Base-by-base conservation (phyloP, 805 yeast genomes). In the Spathaspora boniae region DNA sequence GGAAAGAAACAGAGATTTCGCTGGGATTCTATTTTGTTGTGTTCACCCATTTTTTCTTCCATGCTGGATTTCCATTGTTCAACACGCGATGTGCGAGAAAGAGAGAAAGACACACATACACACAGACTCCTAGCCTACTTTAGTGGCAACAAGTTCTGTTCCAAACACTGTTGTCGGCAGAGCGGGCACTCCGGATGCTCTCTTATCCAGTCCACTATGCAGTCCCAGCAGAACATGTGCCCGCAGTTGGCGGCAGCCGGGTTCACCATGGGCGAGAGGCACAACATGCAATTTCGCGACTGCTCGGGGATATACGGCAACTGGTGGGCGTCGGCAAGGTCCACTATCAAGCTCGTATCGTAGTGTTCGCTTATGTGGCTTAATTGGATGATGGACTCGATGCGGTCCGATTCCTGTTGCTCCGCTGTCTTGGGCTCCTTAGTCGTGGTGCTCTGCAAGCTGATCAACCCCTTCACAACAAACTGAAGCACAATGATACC, bases 161-260 rank as follows among this genome's bases (percentile, higher is more conserved):
- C 82, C 19, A 69, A 61, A 33, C 86, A 72, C 16, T 65, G 70
- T 44, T 82, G 93, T 36, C 98, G 61, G 53, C 98, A 93, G 18
- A 93, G 64, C 0, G 98, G 98, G 54, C 98, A 91, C 51, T 88
- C 96, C 0, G 87, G 81, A 34, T 74, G 72, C 45, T 88, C 96
- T 43, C 86, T 69, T 40, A 88, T 77, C 98, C 98, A 91, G 47
- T 85, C 95, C 5, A 79, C 70, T 4, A 88, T 78, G 55, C 98
- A 91, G 5, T 67, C 69, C 97, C 98, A 91, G 60, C 98, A 91
- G 56, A 86, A 91, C 11, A 86, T 39, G 56, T 91, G 98, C 0
- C 98, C 98, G 60, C 98, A 91, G 4, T 80, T 75, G 0, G 95
- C 87, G 41, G 86, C 76, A 1, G 95, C 68, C 4, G 98, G 98